Conservation (phyloP, 305 asterid species). For the Solanum hybrid region DNA sequence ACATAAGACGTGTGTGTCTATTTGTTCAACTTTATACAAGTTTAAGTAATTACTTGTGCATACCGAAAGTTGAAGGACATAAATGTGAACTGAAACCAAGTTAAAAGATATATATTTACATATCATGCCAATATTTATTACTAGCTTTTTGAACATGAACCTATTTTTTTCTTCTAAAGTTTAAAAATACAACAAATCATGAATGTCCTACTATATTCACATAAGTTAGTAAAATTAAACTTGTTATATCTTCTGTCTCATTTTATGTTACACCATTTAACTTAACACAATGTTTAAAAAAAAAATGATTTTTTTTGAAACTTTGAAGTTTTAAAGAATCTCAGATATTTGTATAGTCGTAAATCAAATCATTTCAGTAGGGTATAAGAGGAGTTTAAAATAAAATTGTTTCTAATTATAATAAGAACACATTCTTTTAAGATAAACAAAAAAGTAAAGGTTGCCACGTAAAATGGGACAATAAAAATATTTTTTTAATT, state of each 20-base stretch:
- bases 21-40: not conserved
- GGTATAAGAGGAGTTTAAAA: too few relatives aligned
- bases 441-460: too few relatives aligned
- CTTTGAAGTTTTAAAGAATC: too few relatives aligned
- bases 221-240: not conserved
- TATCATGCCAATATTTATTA: not conserved
- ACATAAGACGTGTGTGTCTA: not conserved
- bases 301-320: fast-evolving
- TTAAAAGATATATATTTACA: too few relatives aligned
- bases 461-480: not conserved
- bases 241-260: not conserved
- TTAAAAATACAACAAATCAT: not conserved
- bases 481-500: not conserved
- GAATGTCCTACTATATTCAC: not conserved
- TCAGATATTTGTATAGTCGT: too few relatives aligned
- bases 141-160: not conserved
- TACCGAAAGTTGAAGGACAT: too few relatives aligned
- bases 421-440: too few relatives aligned
- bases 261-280: not conserved
- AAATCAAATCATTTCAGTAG: too few relatives aligned
- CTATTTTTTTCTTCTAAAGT: not conserved
- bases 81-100: not conserved
- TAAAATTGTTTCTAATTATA: too few relatives aligned
- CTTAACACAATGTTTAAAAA: not conserved
- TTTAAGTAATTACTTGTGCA: not conserved